A percentile compares a stretch with the other conserved stretches of the same genome.
Conservation (phyloP, 176 grass and related monocot genomes). For the Carex littledalei region DNA sequence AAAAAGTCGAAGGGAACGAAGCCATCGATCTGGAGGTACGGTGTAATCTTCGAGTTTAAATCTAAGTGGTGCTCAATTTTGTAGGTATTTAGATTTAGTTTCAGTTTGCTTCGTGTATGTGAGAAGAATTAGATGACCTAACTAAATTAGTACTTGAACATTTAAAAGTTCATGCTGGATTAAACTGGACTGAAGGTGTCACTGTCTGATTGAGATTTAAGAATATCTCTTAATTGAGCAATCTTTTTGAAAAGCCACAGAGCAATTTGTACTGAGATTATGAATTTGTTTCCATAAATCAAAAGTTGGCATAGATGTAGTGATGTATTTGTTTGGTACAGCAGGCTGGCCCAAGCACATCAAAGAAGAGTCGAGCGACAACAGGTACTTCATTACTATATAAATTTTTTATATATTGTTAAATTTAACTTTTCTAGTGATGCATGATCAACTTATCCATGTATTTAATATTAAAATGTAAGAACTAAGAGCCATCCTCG, state of each 20-base stretch:
- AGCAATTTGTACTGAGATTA: background rate
- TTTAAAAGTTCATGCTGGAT: background rate
- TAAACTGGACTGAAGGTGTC: background rate
- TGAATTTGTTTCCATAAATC: background rate
- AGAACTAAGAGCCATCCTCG: background rate
- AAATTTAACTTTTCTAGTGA: background rate
- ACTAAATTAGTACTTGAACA: background rate
- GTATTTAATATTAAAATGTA: background rate
- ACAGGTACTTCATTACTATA: constrained; percentile 30
- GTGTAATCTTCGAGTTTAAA: background rate
- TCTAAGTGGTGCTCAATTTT: background rate
- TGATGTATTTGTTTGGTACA: constrained; percentile 1
- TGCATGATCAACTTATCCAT: background rate
- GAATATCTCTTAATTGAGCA: background rate
- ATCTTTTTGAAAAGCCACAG: background rate
- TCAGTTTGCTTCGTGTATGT: background rate
- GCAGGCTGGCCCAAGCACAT: constrained; percentile 45
- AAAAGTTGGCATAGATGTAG: background rate
- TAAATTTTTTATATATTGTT: background rate
- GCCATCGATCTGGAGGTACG: constrained; percentile 40
- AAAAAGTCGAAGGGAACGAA: constrained; percentile 25
- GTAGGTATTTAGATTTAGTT: background rate
- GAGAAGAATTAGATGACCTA: background rate
- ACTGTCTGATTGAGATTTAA: background rate
- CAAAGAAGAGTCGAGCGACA: constrained; percentile 53